Percentiles rank a stretch among this genome's conserved stretches.
phyloP scores from a whole-genome alignment of 768 basidiomycete species.

The Epithele typhae region DNA sequence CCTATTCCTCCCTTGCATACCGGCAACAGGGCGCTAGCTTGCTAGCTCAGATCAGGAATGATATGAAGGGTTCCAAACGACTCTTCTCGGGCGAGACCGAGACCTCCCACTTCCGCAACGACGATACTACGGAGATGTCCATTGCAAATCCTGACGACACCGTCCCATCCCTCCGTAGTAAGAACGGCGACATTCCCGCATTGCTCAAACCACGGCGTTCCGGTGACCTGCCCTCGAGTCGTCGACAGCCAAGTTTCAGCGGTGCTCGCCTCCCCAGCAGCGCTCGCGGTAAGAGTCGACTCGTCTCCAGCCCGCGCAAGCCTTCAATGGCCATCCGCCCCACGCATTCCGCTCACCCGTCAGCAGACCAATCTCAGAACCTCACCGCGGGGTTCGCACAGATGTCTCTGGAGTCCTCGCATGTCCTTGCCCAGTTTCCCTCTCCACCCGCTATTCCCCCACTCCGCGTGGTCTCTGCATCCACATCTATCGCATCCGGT shows the following conservation, averaged over 20 bases:
- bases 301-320: conserved; percentile 38
- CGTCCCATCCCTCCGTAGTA: conserved; percentile 12
- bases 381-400: conserved; percentile 36
- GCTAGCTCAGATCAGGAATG: conserved; percentile 83
- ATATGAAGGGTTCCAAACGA: conserved; percentile 71
- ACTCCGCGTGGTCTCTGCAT: conserved; percentile 6
- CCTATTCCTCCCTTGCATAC: conserved; percentile 63
- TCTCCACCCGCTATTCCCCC: conserved; percentile 19
- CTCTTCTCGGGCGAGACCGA: conserved; percentile 68
- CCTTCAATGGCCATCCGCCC: conserved; percentile 27
- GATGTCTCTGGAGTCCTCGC: conserved; percentile 36
- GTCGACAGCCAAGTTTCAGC: too few species aligned
- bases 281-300: conserved; percentile 17
- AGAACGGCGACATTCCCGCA: conserved; percentile 2
- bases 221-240: neutral
- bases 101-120: conserved; percentile 33
- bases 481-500: conserved; percentile 4
- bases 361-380: conserved; percentile 20
- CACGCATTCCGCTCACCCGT: conserved; percentile 31
- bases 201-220: conserved; percentile 1
- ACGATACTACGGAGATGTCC: conserved; percentile 11
- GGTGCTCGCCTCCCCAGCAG: conserved; percentile 6
- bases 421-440: conserved; percentile 27
- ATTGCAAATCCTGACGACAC: conserved; percentile 6
- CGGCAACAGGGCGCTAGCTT: conserved; percentile 72